Percentiles rank a stretch among this genome's conserved stretches.
These are phyloP conservation scores for Aegle marmelos DNA, from an alignment of 345 rosid genomes.

Conservation along the genomic window DNA sequence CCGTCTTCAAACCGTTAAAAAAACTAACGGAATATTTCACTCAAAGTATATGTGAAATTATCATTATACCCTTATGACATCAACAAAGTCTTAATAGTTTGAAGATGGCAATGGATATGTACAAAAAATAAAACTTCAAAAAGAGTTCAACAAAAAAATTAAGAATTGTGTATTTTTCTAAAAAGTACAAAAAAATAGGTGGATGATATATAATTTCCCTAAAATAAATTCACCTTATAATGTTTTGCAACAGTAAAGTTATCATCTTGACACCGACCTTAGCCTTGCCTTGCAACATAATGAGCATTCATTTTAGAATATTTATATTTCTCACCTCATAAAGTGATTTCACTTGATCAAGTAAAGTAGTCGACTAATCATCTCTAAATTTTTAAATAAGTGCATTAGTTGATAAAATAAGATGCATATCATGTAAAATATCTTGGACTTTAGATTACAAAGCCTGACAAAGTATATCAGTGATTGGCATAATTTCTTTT, in stretches of 20 bases:
- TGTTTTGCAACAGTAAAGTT: neutral
- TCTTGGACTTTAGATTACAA: neutral
- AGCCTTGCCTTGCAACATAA: neutral
- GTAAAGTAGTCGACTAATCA: neutral
- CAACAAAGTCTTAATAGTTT: no score
- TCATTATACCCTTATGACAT: no score
- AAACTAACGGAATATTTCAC: no score
- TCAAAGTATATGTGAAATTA: no score
- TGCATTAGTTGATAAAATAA: neutral
- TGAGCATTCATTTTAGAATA: neutral
- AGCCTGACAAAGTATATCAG: neutral
- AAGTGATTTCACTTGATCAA: neutral
- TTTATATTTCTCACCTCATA: neutral
- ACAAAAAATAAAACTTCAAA: no score
- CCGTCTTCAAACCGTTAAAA: no score
- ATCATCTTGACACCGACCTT: neutral
- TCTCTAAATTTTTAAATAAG: neutral
- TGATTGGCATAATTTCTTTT: neutral
- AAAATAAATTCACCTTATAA: neutral
- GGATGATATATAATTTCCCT: no score
- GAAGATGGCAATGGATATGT: no score
- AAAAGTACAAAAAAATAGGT: no score
- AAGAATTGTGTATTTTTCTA: no score
- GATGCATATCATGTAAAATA: neutral
- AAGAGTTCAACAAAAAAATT: no score